Evolutionary conservation across 2,329 filamentous ascomycete species (phyloP).

Genomic region (Colletotrichum camelliae): DNA sequence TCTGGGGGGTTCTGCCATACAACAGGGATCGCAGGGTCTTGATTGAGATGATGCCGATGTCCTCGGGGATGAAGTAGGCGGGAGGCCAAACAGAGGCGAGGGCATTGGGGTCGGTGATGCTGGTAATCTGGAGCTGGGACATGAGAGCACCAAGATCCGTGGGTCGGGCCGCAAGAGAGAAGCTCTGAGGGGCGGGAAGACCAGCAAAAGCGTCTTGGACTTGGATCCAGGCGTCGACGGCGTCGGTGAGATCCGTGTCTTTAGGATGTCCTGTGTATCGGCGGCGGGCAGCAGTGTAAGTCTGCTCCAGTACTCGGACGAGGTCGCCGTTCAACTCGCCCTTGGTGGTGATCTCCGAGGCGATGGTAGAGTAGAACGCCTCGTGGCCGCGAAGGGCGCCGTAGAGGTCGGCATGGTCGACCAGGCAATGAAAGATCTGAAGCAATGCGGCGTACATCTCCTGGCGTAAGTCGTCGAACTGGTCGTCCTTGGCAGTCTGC

Average conservation of each 20-base stretch:
- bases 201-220: fast-evolving
- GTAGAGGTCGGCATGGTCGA: background rate
- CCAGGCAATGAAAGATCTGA: background rate
- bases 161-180: background rate
- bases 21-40: fast-evolving
- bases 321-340: background rate
- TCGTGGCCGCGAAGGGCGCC: background rate
- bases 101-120: fast-evolving
- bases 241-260: fast-evolving
- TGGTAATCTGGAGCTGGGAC: fast-evolving
- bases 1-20: background rate
- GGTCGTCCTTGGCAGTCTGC: background rate
- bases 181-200: background rate
- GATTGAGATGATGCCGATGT: fast-evolving
- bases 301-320: background rate
- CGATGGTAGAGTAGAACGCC: background rate
- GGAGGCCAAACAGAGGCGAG: background rate
- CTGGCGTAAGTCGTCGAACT: background rate
- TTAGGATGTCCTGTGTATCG: fast-evolving
- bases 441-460: background rate
- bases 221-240: background rate
- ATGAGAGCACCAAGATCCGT: fast-evolving
- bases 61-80: fast-evolving
- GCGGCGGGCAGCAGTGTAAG: background rate
- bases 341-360: background rate